phyloP scores from a whole-genome alignment of 2,329 filamentous ascomycete species.

The Alternaria sp. region DNA sequence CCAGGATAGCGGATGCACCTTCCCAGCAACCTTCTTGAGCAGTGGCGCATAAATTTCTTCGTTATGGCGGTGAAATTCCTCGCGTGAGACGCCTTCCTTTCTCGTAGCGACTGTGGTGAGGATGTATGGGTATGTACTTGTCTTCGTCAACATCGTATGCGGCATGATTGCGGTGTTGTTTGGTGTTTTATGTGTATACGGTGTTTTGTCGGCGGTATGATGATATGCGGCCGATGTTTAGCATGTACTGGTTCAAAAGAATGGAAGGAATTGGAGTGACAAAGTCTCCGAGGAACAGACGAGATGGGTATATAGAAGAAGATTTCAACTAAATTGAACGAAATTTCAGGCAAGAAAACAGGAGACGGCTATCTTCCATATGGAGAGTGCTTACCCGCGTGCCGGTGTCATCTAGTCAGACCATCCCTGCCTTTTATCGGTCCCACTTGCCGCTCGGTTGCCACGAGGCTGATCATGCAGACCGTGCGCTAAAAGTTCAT shows the following conservation, averaged over 20 bases:
- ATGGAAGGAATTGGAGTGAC: not conserved
- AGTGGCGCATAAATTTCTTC: conserved; percentile 22
- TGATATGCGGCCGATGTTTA: conserved; percentile 1
- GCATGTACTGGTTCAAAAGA: not conserved
- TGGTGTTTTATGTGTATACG: not conserved
- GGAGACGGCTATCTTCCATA: conserved; percentile 1
- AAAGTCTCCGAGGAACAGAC: not conserved
- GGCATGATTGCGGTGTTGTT: not conserved
- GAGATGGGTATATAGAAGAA: not conserved
- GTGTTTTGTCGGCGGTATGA: not conserved
- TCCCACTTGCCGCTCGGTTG: conserved; percentile 2
- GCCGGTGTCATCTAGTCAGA: conserved; percentile 4
- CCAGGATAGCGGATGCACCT: conserved; percentile 28
- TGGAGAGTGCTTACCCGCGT: not conserved
- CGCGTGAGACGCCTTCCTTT: conserved; percentile 23
- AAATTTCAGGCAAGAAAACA: conserved; percentile 4
- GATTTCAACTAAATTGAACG: not conserved
- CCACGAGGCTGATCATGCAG: conserved; percentile 1
- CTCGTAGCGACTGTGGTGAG: conserved; percentile 22
- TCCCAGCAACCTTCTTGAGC: conserved; percentile 20
- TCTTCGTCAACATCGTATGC: not conserved
- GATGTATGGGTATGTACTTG: conserved; percentile 24
- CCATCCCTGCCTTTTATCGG: not conserved
- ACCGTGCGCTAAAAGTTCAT: not conserved
- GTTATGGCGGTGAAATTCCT: conserved; percentile 25